Conservation (phyloP, 106 monocot genomes). For the Agapanthus africanus region DNA sequence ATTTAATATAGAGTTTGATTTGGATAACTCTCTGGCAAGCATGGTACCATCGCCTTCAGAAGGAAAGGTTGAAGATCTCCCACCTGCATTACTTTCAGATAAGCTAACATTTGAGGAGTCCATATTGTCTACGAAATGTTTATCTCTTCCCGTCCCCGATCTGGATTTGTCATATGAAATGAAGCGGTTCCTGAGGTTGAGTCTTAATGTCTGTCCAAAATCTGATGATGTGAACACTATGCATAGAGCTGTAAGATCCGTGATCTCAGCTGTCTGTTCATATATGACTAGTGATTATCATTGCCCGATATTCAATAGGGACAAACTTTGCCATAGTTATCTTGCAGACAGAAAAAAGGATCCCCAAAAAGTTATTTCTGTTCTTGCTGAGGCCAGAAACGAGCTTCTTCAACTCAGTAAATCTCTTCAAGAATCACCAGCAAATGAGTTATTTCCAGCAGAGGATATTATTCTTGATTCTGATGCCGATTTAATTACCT, state of each 20-base stretch:
- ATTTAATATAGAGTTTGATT: conserved; percentile 77
- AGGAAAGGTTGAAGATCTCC: conserved; percentile 87
- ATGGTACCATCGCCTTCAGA: conserved; percentile 66
- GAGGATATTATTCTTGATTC: conserved; percentile 15
- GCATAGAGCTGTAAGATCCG: conserved; percentile 35
- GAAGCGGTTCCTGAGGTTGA: conserved; percentile 52
- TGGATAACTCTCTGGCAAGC: conserved; percentile 79
- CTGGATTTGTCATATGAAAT: conserved; percentile 52
- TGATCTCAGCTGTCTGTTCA: conserved; percentile 49
- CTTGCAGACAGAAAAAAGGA: conserved; percentile 16
- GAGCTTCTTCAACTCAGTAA: conserved; percentile 48
- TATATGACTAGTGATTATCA: conserved; percentile 24
- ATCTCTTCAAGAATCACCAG: conserved; percentile 10
- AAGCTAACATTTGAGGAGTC: conserved; percentile 56
- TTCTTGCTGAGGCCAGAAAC: conserved; percentile 42
- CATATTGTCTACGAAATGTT: conserved; percentile 40
- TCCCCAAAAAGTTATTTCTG: conserved; percentile 14
- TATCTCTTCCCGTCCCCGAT: conserved; percentile 34
- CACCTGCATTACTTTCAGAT: conserved; percentile 54
- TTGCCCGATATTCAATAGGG: conserved; percentile 7
- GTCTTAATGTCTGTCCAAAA: conserved; percentile 43
- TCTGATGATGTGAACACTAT: conserved; percentile 29
- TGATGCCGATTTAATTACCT: conserved; percentile 25
- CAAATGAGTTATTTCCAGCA: conserved; percentile 17
- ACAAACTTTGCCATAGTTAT: conserved; percentile 7